phyloP scores from a whole-genome alignment of 768 basidiomycete species.

The Rhizopogon vinicolor region DNA sequence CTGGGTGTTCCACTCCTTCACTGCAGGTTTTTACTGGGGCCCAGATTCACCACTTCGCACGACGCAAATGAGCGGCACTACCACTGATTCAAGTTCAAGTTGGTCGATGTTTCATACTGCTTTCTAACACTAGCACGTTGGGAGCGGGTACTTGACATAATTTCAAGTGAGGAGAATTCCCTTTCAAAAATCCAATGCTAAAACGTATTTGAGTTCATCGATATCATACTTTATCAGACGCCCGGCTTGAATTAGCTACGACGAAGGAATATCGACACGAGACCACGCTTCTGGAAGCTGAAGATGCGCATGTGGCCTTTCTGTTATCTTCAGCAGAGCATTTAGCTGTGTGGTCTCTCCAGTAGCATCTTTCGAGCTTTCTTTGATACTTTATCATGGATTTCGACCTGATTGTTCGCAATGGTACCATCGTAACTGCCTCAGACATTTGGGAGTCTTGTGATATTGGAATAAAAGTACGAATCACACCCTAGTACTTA shows the following conservation, averaged over 20 bases:
- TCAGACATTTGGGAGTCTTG: constrained; percentile 10
- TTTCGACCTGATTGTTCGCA: constrained; percentile 9
- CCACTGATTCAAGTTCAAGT: too few species aligned
- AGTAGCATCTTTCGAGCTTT: not conserved
- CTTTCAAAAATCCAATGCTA: too few species aligned
- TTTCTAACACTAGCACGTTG: too few species aligned
- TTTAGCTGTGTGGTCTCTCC: not conserved
- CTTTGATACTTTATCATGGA: constrained; percentile 1
- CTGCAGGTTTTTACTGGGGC: too few species aligned
- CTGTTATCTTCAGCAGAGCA: not conserved
- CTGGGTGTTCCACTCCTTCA: too few species aligned
- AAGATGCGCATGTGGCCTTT: not conserved
- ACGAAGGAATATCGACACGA: not conserved
- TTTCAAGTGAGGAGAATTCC: too few species aligned
- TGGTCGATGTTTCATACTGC: too few species aligned
- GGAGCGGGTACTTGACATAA: not conserved
- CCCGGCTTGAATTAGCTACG: not conserved
- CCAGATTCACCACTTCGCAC: too few species aligned
- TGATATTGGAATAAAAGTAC: constrained; percentile 26
- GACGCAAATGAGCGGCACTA: too few species aligned
- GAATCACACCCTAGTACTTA: not conserved
- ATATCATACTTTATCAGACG: not conserved
- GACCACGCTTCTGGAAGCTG: not conserved
- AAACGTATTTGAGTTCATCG: too few species aligned
- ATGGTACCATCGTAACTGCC: constrained; percentile 11